Evolutionary conservation across 176 grass and related monocot genomes (phyloP), one percentile per base, ranked within the genome.

Genomic region (Ananas comosus): DNA sequence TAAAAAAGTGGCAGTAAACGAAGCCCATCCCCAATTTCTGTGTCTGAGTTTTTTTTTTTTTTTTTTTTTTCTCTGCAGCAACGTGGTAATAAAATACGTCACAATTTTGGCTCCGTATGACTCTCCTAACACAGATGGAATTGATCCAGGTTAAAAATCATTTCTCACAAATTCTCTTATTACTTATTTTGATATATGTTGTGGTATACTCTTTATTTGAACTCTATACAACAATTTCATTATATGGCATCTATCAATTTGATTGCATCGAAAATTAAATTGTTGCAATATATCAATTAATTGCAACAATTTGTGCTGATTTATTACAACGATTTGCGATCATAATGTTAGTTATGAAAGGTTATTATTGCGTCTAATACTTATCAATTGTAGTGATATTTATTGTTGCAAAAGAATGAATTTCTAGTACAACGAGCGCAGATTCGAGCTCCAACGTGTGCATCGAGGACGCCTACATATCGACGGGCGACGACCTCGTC

Each of bases 61-160:
- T 66, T 48, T 69, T 63, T 77, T 9, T 81, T 87, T 5, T 0
- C 33, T 42, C 33, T 6, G 74, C 91, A 96, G 87, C 57, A 88
- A 91, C 21, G 84, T 96, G 61, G 84, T 96, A 1, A 80, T 96
- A 66, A 88, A 76, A 25, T 80, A 85, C 49, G 81, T 91, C 69
- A 81, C 78, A 33, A 82, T 96, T 17, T 22, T 87, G 66, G 91
- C 87, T 51, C 91, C 91, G 17, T 78, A 78, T 51, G 91, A 96
- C 51, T 96, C 91, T 51, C 87, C 91, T 49, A 96, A 96, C 70
- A 96, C 91, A 0, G 91, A 96, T 48, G 91, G 91, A 65, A 59
- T 96, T 19, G 91, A 96, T 74, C 91, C 91, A 74, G 91, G 87
- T 64, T 51, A 5, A 49, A 51, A n/a, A 21, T 52, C 47, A 58